Evolutionary conservation across 768 basidiomycete species (phyloP), one percentile per base, ranked within the genome.

Genomic region (Hydnomerulius pinastri): DNA sequence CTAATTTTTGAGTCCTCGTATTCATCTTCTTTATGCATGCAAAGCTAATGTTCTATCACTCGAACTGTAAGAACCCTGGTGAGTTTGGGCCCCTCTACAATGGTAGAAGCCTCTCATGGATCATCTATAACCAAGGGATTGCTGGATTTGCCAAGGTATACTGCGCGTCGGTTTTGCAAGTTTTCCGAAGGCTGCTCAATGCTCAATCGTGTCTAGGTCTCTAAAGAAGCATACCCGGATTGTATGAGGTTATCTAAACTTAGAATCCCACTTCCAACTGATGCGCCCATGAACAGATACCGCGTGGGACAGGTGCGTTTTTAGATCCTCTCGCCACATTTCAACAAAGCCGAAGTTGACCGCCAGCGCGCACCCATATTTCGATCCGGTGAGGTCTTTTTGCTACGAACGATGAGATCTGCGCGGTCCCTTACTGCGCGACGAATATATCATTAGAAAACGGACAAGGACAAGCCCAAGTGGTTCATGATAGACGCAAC

Each of bases 401-500:
- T 28, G 47, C 27, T 27, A 30, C 23, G 24, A 24, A 15, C 24
- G 29, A 25, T 24, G 25, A 29, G 23, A 20, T 23, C 43, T 25
- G n/a, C 42, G 25, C 43, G 23, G 30, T 43, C 29, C n/a, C 53
- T 46, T 37, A 41, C 20, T 32, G 35, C 32, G 13, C 35, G 32
- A 6, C 4, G 13, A n/a, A 18, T 12, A 3, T 20, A 17, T 28
- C 13, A 21, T 46, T 59, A 92, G 90, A 95, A 95, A 82, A 81
- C 92, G 2, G 77, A 91, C 48, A 60, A 83, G 60, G 75, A 77
- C 3, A 75, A 83, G 10, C 94, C 94, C 2, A 90, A 79, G 63
- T 98, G 94, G 94, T 94, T 78, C 73, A 98, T 98, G 94, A 89
- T 94, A 29, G 85, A 92, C 58, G 71, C 86, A 44, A 79, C 77